phyloP scores from a whole-genome alignment of 164 flowering plant species.

The Annona squamosa region DNA sequence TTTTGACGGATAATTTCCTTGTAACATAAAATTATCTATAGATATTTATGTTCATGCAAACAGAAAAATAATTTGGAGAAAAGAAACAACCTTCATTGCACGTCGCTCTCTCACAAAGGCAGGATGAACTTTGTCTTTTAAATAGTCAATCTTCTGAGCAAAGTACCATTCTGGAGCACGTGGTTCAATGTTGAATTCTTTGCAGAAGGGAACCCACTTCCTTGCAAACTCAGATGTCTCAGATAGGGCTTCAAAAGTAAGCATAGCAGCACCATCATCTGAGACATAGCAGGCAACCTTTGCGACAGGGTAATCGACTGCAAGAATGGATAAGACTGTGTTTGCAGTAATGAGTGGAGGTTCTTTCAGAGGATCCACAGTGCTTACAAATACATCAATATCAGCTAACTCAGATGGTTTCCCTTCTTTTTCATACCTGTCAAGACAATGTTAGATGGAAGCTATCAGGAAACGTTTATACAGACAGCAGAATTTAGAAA shows the following conservation, averaged over 20 bases:
- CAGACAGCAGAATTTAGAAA: background rate
- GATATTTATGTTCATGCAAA: background rate
- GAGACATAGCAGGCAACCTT: slow-evolving; percentile 95
- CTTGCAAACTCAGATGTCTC: slow-evolving; percentile 92
- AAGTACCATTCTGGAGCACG: slow-evolving; percentile 96
- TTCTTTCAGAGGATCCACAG: slow-evolving; percentile 92
- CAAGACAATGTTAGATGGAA: background rate
- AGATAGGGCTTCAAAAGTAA: slow-evolving; percentile 80
- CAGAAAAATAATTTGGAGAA: background rate
- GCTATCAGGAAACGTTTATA: background rate
- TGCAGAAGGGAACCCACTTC: slow-evolving; percentile 94
- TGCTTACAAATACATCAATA: slow-evolving; percentile 93
- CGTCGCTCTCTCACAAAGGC: slow-evolving; percentile 88
- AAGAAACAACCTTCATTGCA: slow-evolving; percentile 71
- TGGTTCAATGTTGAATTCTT: slow-evolving; percentile 80
- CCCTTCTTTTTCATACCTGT: slow-evolving; percentile 87
- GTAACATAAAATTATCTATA: no score
- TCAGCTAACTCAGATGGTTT: slow-evolving; percentile 91
- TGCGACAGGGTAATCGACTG: slow-evolving; percentile 95
- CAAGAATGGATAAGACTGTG: slow-evolving; percentile 86
- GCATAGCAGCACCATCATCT: slow-evolving; percentile 97
- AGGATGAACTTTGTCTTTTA: slow-evolving; percentile 85
- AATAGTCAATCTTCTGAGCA: slow-evolving; percentile 73
- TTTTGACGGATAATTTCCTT: no score
- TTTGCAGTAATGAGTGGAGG: slow-evolving; percentile 97